Base-by-base conservation (phyloP, 805 yeast genomes). In the Metschnikowia peoriensis region DNA sequence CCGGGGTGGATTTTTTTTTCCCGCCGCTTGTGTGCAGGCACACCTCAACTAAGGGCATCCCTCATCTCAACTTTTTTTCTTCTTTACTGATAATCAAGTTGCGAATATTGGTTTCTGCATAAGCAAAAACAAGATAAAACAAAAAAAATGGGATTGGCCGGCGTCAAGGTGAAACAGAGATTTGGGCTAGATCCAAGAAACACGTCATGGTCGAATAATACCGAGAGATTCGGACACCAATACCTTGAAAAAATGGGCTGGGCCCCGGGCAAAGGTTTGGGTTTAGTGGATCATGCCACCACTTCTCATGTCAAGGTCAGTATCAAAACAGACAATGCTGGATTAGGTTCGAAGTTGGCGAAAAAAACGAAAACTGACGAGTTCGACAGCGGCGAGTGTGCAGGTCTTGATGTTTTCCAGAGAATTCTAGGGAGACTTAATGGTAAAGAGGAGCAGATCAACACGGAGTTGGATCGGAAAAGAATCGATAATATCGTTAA, bases 131-230 rank as follows among this genome's bases (percentile, higher is more conserved):
- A 22, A 22, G 4, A 22, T 3, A 22, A 22, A 11, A 16, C 10
- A n/a, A n/a, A 27, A 15, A 41, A 29, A 46, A 88, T 88, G 96
- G 94, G 96, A 47, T 79, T 88, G 63, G 93, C 93, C 42, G 97
- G 89, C 10, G 78, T 86, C 6, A 86, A 84, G 65, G 82, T 79
- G 11, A 90, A 88, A 64, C 96, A 88, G 63, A 80, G 94, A 63
- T 86, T 92, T 66, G 97, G 98, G 10, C 71, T 79, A 38, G 99
- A 93, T 71, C 99, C 99, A 15, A 77, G 98, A 64, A 93, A 93
- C 64, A 92, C 97, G 1, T 81, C 84, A 55, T 93, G 99, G 99
- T 86, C 97, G 28, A 90, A 90, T 64, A 89, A 89, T 62, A 83
- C 86, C 0, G 75, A 77, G 4, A 72, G 97, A 47, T 93, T 93